Percentiles rank a stretch among this genome's conserved stretches.
Conservation (phyloP, 331 rosid genomes). For the Pyracantha coccinea region DNA sequence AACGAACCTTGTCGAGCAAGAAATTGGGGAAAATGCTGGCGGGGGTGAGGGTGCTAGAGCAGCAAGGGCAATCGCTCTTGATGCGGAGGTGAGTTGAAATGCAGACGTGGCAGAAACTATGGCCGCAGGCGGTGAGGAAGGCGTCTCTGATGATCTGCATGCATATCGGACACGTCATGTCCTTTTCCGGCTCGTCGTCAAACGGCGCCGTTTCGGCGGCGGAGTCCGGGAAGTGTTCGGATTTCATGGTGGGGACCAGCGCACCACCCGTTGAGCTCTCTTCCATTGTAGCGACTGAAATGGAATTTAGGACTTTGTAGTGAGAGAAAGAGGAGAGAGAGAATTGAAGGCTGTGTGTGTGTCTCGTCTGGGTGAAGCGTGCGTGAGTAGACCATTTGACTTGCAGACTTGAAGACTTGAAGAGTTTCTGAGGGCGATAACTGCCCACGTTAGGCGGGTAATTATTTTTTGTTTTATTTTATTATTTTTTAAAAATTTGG, state of each 20-base stretch:
- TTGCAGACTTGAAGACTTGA: not conserved
- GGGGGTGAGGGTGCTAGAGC: slow-evolving; percentile 16
- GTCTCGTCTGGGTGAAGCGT: not conserved
- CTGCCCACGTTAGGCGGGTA: slow-evolving; percentile 23
- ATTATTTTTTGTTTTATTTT: not conserved
- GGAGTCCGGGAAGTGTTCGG: not conserved
- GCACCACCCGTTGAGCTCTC: slow-evolving; percentile 10
- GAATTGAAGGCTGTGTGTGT: not conserved
- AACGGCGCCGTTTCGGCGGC: not conserved
- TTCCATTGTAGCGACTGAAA: not conserved
- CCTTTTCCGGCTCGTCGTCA: slow-evolving; percentile 8
- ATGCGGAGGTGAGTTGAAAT: slow-evolving; percentile 22
- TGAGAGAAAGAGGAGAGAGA: not conserved
- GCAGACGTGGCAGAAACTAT: slow-evolving; percentile 27
- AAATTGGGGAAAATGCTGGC: slow-evolving; percentile 22
- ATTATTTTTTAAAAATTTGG: not conserved
- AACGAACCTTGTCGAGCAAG: slow-evolving; percentile 33
- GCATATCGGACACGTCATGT: slow-evolving; percentile 26
- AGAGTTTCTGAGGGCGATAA: slow-evolving; percentile 16
- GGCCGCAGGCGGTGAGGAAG: slow-evolving; percentile 28
- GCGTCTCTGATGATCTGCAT: slow-evolving; percentile 28
- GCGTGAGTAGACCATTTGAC: not conserved
- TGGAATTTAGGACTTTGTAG: not conserved
- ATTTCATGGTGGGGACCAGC: slow-evolving; percentile 6
- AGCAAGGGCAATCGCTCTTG: slow-evolving; percentile 30